A percentile compares a stretch with the other conserved stretches of the same genome.
Conservation (phyloP, 2,329 filamentous ascomycete species). For the Aspergillus hortae region DNA sequence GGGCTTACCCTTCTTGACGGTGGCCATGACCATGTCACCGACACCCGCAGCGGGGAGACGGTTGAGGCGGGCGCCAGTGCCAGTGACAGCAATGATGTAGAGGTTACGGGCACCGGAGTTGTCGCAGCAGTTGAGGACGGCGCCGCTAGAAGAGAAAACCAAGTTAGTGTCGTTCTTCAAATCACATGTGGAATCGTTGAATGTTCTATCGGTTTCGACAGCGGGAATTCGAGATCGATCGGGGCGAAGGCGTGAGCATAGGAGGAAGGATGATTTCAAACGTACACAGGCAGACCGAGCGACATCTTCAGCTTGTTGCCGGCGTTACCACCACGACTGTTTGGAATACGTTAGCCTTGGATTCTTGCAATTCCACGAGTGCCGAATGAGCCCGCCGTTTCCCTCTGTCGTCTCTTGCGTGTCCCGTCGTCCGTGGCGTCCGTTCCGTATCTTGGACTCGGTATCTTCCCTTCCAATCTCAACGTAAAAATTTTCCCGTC, state of each 20-base stretch:
- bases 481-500: neutral
- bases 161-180: constrained; percentile 14
- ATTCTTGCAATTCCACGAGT: neutral
- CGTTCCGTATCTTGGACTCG: neutral
- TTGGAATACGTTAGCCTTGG: constrained; percentile 20
- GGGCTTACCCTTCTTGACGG: constrained; percentile 99
- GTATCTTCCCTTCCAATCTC: neutral
- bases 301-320: constrained; percentile 99
- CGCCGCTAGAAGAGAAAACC: constrained; percentile 63
- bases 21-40: constrained; percentile 99
- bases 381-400: neutral
- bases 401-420: neutral
- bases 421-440: neutral
- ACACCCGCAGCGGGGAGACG: constrained; percentile 95
- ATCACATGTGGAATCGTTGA: neutral
- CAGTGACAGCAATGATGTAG: constrained; percentile 99
- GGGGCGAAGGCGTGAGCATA: too few species aligned
- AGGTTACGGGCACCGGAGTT: constrained; percentile 98
- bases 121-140: constrained; percentile 99
- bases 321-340: constrained; percentile 76
- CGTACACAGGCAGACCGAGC: constrained; percentile 99
- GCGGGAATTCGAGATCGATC: too few species aligned
- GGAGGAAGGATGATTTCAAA: constrained; percentile 31
- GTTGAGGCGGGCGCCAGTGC: constrained; percentile 96
- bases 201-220: neutral